Conservation (phyloP, 805 yeast species). For the Wickerhamomyces alni region DNA sequence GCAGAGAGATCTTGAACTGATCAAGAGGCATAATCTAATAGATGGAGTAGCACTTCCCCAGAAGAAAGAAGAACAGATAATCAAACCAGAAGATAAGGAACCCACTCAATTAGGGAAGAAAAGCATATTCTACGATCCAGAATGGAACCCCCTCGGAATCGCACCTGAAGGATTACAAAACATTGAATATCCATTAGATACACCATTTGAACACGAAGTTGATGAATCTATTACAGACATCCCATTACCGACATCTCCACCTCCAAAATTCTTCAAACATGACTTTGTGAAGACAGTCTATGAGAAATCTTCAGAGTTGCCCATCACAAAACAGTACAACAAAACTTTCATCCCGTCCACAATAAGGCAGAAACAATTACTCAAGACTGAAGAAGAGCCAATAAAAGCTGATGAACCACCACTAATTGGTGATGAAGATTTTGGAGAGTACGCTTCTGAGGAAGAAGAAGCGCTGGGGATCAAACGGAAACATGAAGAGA, state of each 20-base stretch:
- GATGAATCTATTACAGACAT: slow-evolving; percentile 20
- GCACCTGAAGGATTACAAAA: slow-evolving; percentile 34
- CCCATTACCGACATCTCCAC: slow-evolving; percentile 25
- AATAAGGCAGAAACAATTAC: background rate
- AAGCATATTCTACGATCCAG: slow-evolving; percentile 60
- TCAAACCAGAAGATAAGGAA: background rate
- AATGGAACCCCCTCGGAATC: slow-evolving; percentile 55
- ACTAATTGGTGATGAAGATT: background rate
- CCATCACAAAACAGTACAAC: slow-evolving; percentile 2
- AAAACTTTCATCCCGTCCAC: slow-evolving; percentile 7
- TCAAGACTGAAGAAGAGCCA: too few species aligned
- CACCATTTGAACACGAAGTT: slow-evolving; percentile 6
- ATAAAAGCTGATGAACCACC: too few species aligned
- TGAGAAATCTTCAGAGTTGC: background rate
- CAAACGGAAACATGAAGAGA: slow-evolving; percentile 1
- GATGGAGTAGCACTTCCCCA: slow-evolving; percentile 4
- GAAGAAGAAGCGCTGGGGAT: slow-evolving; percentile 11
- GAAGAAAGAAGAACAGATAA: too few species aligned
- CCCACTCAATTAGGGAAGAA: slow-evolving; percentile 32
- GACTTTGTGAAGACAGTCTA: background rate
- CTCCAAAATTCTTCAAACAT: slow-evolving; percentile 17
- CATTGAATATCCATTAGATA: background rate
- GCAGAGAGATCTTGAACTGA: slow-evolving; percentile 35
- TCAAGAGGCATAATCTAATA: slow-evolving; percentile 22
- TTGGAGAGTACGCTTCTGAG: slow-evolving; percentile 11